These are phyloP conservation scores for Catharanthus roseus DNA, from an alignment of 257 asterid species.

Conservation along the genomic window DNA sequence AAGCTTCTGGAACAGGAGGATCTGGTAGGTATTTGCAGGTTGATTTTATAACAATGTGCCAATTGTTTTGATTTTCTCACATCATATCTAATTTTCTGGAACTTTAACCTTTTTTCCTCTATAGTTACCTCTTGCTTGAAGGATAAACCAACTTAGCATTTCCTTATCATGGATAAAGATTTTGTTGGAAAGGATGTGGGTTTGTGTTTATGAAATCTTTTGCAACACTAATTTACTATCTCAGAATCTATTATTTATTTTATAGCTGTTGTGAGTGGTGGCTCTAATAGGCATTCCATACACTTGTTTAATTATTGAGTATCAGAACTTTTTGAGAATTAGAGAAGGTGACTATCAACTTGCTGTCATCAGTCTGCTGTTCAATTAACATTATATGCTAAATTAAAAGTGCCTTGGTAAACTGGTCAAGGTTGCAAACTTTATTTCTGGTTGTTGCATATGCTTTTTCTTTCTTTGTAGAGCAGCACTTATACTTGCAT, in stretches of 20 bases:
- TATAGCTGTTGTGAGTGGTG: neutral
- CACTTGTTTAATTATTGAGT: neutral
- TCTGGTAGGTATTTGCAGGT: constrained; percentile 43
- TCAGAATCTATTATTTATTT: neutral
- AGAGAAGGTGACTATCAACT: neutral
- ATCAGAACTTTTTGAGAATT: neutral
- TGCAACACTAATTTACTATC: neutral
- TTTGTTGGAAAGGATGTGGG: neutral
- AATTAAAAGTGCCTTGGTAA: neutral
- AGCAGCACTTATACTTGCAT: constrained; percentile 19
- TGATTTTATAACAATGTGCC: neutral
- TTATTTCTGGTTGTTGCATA: neutral
- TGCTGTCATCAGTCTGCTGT: neutral
- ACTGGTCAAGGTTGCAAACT: neutral
- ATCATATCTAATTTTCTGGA: neutral
- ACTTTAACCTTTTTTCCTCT: neutral
- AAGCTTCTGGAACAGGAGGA: constrained; percentile 99
- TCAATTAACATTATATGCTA: neutral
- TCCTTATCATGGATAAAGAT: neutral
- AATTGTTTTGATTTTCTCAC: neutral
- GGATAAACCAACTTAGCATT: neutral
- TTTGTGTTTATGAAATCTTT: neutral
- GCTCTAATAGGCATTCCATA: neutral
- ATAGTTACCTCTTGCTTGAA: neutral
- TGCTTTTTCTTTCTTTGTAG: constrained; percentile 3